Evolutionary conservation across 2,329 filamentous ascomycete species (phyloP), one percentile per base, ranked within the genome.

Genomic region (Sarocladiaceae sp.): DNA sequence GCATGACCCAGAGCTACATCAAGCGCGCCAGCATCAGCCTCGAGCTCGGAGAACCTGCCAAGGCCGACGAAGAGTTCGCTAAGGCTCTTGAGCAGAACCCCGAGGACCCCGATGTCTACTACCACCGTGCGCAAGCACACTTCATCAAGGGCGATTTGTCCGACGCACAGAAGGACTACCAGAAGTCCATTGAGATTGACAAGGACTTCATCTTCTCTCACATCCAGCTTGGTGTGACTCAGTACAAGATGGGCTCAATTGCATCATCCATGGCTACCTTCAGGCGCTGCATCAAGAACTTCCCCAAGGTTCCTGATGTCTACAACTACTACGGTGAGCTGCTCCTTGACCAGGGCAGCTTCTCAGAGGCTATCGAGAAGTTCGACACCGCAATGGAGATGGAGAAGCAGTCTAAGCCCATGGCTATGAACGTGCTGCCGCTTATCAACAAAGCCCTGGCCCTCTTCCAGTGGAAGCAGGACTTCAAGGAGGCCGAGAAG

Each of bases 281-380:
- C 85, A 84, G 93, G 62, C 83, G 92, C 57, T 96, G 91, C 71
- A 92, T 97, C 71, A 99, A 97, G 86, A 97, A 96, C 75, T 99
- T 99, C 66, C 88, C 91, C 65, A 89, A 93, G 67, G 90, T 96
- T 11, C 92, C 93, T 5, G 94, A 99, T 66, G 94, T 97, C 36
- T 99, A 97, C 80, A 99, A 99, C 80, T 99, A 99, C 82, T 97
- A 96, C 65, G 94, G 94, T 64, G 94, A 99, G 76, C 81, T 99
- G 53, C 80, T 99, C 53, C 84, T 99, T 51, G 94, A 99, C 76
- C 94, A 97, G 77, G 87, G 90, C 71, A 96, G 97, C 72, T 97
- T 87, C 73, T 79, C 89, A 54, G 93, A 99, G 69, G 94, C 94
- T 23, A 91, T 99, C 57, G 89, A 96, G 75, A 96, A 97, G 74